Evolutionary conservation across 2,329 filamentous ascomycete genomes (phyloP), one percentile per base, ranked within the genome.

Genomic region (Ampelomyces quisqualis): DNA sequence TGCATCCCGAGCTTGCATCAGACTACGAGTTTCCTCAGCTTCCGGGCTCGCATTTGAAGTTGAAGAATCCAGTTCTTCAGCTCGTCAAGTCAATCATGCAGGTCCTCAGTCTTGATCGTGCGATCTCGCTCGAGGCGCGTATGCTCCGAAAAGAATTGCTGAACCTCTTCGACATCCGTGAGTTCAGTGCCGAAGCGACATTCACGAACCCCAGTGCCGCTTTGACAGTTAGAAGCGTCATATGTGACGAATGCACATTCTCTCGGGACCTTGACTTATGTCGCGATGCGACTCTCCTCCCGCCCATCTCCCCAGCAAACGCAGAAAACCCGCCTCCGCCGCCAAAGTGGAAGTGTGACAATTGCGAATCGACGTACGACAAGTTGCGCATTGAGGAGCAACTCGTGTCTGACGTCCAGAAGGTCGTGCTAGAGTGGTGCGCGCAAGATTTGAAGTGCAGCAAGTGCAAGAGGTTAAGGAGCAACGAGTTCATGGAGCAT

Each of bases 401-500:
- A 30, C 73, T 98, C 45, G 79, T 98, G 28, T 80, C 77, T 0
- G 78, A 86, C 40, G 84, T 96, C 13, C 84, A 96, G 67, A 81
- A 80, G 15, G 72, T 85, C 62, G 75, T 88, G 6, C 78, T 88
- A 18, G 82, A 86, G 57, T 98, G 94, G 90, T 78, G 82, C 49
- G 88, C 85, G 22, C 91, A 97, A 71, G 93, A 98, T 67, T 70
- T 97, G 43, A 89, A 89, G 70, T 98, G 93, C 65, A 81, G 78
- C 21, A 88, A 88, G 55, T 84, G 80, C 57, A 68, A 67, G 28
- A 58, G 71, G 3, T 69, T 95, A 26, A 76, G 89, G 62, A 77
- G 88, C 27, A 97, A 95, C 65, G 91, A 96, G 60, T 94, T 97
- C 58, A 90, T 93, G 83, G 91, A 96, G 67, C 90, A 97, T 69